Conservation (phyloP, 1,284 basidiomycete species). For the Cryptococcus amylolentus region DNA sequence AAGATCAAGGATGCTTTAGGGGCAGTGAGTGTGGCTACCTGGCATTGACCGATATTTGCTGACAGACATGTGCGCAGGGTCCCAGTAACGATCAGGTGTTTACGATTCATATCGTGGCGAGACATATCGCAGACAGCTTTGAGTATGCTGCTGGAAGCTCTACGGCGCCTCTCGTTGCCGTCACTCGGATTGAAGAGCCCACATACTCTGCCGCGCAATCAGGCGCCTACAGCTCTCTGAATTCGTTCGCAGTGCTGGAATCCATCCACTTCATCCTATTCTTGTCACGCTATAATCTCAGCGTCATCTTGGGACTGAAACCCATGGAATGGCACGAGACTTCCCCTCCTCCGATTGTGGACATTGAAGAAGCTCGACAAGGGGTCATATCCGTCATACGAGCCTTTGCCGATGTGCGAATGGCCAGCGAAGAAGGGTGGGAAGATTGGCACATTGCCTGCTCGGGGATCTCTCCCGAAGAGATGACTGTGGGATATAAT, state of each 20-base stretch:
- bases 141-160: neutral
- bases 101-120: neutral
- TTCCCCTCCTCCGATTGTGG: conserved; percentile 30
- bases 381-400: conserved; percentile 37
- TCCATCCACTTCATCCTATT: conserved; percentile 44
- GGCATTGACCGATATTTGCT: neutral
- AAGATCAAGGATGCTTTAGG: conserved; percentile 30
- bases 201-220: neutral
- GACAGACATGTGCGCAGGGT: no score
- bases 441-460: conserved; percentile 33
- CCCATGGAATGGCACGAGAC: conserved; percentile 34
- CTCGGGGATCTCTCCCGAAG: conserved; percentile 20
- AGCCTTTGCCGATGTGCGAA: conserved; percentile 13
- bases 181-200: no score
- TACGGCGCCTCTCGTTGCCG: no score
- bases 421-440: conserved; percentile 22
- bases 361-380: conserved; percentile 23
- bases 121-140: neutral
- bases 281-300: conserved; percentile 38
- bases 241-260: conserved; percentile 29
- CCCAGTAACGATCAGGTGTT: no score
- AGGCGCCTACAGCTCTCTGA: neutral
- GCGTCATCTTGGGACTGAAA: conserved; percentile 18
- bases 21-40: conserved; percentile 10
- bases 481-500: conserved; percentile 18